These are phyloP conservation scores for Hysterium pulicare DNA, from an alignment of 2,329 filamentous ascomycete genomes.

Conservation along the genomic window DNA sequence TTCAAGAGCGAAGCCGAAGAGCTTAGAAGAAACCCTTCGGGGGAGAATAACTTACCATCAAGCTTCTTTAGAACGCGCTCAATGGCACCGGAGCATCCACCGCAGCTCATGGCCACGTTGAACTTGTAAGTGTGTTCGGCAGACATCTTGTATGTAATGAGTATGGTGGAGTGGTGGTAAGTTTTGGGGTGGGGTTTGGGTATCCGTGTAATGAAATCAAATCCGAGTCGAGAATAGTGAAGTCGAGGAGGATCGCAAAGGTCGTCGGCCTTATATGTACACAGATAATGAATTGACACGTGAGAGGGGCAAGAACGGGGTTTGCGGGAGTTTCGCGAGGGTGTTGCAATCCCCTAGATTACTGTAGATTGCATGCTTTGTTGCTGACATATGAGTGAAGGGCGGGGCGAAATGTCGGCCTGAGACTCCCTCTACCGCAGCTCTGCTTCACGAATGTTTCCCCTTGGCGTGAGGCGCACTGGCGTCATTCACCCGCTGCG, in stretches of 20 bases:
- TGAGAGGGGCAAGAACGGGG: conserved; percentile 2
- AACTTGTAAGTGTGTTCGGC: conserved; percentile 90
- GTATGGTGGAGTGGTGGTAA: conserved; percentile 3
- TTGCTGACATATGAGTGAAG: conserved; percentile 26
- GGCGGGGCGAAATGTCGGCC: background rate
- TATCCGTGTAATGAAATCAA: too few species aligned
- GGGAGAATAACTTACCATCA: conserved; percentile 61
- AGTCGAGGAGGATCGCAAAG: too few species aligned
- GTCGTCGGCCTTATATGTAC: conserved; percentile 7
- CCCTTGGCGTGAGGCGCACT: background rate
- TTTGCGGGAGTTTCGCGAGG: conserved; percentile 32
- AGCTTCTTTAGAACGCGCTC: conserved; percentile 90
- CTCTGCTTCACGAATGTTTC: conserved; percentile 20
- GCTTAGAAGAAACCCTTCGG: conserved; percentile 3
- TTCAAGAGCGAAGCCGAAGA: background rate
- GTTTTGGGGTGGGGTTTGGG: conserved; percentile 1
- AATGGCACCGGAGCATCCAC: conserved; percentile 92
- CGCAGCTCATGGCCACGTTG: conserved; percentile 89
- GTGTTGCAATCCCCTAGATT: conserved; percentile 31
- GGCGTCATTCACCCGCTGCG: too few species aligned
- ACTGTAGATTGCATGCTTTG: conserved; percentile 25
- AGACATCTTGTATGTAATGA: conserved; percentile 51
- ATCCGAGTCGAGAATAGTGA: too few species aligned
- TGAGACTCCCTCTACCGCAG: conserved; percentile 3
- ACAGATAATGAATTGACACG: too few species aligned